Evolutionary conservation across 352 stramenopile genomes (phyloP).

Genomic region (Thalassiosira mediterranea): DNA sequence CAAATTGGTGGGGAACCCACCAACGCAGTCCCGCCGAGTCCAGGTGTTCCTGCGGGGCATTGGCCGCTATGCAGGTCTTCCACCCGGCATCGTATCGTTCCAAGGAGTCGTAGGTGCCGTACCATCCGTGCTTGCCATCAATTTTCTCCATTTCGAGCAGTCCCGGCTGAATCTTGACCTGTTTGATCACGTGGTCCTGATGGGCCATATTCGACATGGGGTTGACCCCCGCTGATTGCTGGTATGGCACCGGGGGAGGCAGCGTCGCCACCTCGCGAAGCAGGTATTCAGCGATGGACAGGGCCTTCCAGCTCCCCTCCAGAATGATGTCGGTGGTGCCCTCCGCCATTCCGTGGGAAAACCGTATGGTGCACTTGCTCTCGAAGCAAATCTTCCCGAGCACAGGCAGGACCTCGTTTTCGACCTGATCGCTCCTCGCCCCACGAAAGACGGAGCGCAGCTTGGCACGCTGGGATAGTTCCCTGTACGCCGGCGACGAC

Average conservation of each 20-base stretch:
- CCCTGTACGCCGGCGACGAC: slow-evolving; percentile 51
- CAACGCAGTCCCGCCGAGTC: slow-evolving; percentile 70
- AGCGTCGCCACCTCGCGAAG: slow-evolving; percentile 31
- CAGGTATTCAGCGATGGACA: slow-evolving; percentile 74
- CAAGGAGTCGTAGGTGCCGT: slow-evolving; percentile 57
- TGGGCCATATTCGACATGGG: slow-evolving; percentile 24
- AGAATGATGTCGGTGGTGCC: slow-evolving; percentile 68
- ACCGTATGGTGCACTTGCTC: slow-evolving; percentile 77
- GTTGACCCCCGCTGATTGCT: slow-evolving; percentile 26
- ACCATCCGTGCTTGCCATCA: slow-evolving; percentile 68
- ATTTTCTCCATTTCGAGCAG: slow-evolving; percentile 69
- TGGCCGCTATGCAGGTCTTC: slow-evolving; percentile 75
- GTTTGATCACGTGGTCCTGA: slow-evolving; percentile 44
- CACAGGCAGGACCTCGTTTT: slow-evolving; percentile 64
- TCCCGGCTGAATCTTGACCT: slow-evolving; percentile 67
- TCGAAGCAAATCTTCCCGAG: slow-evolving; percentile 73
- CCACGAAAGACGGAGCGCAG: slow-evolving; percentile 51
- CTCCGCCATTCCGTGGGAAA: slow-evolving; percentile 46
- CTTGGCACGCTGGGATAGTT: slow-evolving; percentile 53
- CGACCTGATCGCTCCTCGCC: slow-evolving; percentile 46
- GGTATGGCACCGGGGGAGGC: slow-evolving; percentile 23
- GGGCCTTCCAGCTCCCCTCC: slow-evolving; percentile 75
- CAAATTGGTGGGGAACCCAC: slow-evolving; percentile 77
- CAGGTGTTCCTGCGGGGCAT: slow-evolving; percentile 62
- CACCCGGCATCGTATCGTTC: slow-evolving; percentile 67